Evolutionary conservation across 371 early-diverging fungal species (phyloP).

Genomic region (Mucor ambiguus): DNA sequence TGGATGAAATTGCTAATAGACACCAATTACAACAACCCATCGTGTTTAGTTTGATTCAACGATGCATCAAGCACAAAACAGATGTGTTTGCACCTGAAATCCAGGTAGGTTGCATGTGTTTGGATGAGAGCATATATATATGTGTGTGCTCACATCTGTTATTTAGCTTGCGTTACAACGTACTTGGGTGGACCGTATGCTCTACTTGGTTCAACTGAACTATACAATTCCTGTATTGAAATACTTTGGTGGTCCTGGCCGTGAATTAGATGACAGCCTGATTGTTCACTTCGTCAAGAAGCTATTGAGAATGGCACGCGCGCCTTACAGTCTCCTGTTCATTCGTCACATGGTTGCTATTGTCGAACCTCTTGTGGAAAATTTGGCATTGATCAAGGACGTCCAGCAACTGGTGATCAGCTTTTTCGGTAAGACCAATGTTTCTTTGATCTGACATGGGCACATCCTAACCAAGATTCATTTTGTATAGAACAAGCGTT

Average conservation of each 20-base stretch:
- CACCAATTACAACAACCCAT: slow-evolving; percentile 67
- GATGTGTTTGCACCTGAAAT: slow-evolving; percentile 59
- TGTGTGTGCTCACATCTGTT: background rate
- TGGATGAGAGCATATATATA: background rate
- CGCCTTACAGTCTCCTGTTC: slow-evolving; percentile 52
- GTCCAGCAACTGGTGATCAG: slow-evolving; percentile 39
- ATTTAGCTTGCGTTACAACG: slow-evolving; percentile 63
- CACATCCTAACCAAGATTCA: background rate
- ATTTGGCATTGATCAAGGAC: slow-evolving; percentile 32
- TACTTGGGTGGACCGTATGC: slow-evolving; percentile 65
- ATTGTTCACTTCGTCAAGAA: slow-evolving; percentile 59
- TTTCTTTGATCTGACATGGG: background rate
- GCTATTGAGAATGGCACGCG: slow-evolving; percentile 49
- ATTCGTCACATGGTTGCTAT: slow-evolving; percentile 52
- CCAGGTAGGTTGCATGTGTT: slow-evolving; percentile 33
- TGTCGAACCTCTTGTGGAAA: slow-evolving; percentile 49
- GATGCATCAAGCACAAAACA: slow-evolving; percentile 34
- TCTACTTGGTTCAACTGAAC: slow-evolving; percentile 63
- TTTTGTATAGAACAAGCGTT: background rate
- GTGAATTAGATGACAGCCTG: slow-evolving; percentile 60
- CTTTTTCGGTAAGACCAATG: slow-evolving; percentile 42
- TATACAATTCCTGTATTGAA: slow-evolving; percentile 62
- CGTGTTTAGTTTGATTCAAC: slow-evolving; percentile 61
- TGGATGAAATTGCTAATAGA: slow-evolving; percentile 70
- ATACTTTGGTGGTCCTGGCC: slow-evolving; percentile 49